Evolutionary conservation across 257 asterid species (phyloP), one percentile per base, ranked within the genome.

Genomic region (Rhazya stricta): DNA sequence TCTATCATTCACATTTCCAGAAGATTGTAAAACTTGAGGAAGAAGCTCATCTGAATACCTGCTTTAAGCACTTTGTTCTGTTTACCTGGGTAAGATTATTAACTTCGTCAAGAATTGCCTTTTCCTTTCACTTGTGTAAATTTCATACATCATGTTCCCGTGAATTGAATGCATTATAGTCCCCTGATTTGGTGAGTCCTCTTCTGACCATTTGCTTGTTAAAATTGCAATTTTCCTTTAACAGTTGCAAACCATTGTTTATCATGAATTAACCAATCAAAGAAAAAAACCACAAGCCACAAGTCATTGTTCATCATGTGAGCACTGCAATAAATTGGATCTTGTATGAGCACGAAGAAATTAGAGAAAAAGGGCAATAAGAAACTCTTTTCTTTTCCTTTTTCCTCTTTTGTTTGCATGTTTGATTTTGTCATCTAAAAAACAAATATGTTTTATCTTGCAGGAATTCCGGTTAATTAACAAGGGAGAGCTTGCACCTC

Each of bases 1-100:
- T 91, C 80, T 91, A 91, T 70, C 96, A 89, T 83, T 85, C 93
- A 42, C 97, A 89, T 82, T 91, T 91, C 81, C 91, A 85, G 84
- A 87, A 87, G 86, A 89, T 90, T 46, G 90, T 89, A 85, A 84
- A 87, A 75, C 96, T 90, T 5, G 83, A 89, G 81, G 94, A 89
- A 84, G 96, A 90, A 74, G 96, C 96, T 54, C 96, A 90, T 87
- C 87, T 90, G 68, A 90, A 90, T 80, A 90, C 96, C 43, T 90
- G 96, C 88, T 90, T 90, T 85, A 90, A 90, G 84, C 96, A 90
- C 75, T 89, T 90, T 79, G 86, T 87, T 60, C 80, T 90, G 66
- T 90, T 89, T 75, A 90, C 96, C 57, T 85, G 88, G 79, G 96
- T 90, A 85, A 89, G 96, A 75, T 76, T 72, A 77, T 63, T 61